Base-by-base conservation (phyloP, 164 flowering plant genomes). In the Kingdonia uniflora region DNA sequence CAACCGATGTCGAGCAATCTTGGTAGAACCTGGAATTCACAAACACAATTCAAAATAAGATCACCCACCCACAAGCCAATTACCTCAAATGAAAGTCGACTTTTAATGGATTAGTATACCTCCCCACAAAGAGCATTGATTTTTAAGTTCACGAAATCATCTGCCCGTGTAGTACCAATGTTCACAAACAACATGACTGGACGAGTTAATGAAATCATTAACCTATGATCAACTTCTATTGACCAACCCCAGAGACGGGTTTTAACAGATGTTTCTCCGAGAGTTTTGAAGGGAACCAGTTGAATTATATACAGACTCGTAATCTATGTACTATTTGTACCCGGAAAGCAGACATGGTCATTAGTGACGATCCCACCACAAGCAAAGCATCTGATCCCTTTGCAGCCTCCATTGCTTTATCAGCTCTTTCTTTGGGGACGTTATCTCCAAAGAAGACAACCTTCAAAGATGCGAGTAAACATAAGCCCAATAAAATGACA, bases 361-460 rank as follows among this genome's bases (percentile, higher is more conserved):
- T 92, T 56, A 92, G 23, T 46, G 99, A 80, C 49, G 99, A 85
- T 49, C 99, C 99, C 39, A 92, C 61, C 8, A 77, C 85, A 55
- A 92, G 87, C 54, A 92, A 81, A 48, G 95, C 88, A 79, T 88
- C 91, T 67, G 94, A 88, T 38, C 63, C 74, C 63, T 69, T 92
- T 38, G 91, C 84, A 67, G 89, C 91, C 68, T 80, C 82, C 78
- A 86, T 78, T 40, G 94, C 88, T 71, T 56, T 66, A 61, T 81
- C 81, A 56, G 99, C 89, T 72, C 91, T 80, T 54, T 75, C 87
- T 70, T 88, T 92, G 6, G 95, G 96, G 48, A 92, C 80, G 56
- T 92, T 92, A 60, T 92, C 99, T 19, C 99, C 96, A 64, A 92
- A 92, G 76, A 92, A 86, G 43, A 92, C 83, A 58, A 92, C 98